A percentile compares a stretch with the other conserved stretches of the same genome.
These are phyloP conservation scores for Xylaria sp. DNA, from an alignment of 2,329 filamentous ascomycete species.

Conservation along the genomic window DNA sequence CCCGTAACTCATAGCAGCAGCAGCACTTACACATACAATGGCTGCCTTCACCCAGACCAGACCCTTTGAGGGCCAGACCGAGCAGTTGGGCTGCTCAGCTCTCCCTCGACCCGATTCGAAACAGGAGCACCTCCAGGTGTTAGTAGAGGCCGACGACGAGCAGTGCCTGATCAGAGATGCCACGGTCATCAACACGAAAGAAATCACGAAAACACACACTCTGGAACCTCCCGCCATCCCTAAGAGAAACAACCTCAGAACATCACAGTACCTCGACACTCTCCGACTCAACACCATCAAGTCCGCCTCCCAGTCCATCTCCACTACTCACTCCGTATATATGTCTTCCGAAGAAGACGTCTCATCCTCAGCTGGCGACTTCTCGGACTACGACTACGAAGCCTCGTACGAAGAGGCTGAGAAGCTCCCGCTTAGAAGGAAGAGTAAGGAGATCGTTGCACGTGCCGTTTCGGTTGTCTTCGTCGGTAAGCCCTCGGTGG, in stretches of 20 bases:
- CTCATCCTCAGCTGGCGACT: constrained; percentile 56
- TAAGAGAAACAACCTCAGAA: constrained; percentile 32
- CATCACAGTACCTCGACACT: neutral
- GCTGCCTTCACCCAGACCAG: constrained; percentile 9
- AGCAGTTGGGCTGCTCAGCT: neutral
- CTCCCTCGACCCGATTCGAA: constrained; percentile 18
- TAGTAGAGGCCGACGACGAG: constrained; percentile 28
- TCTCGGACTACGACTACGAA: constrained; percentile 50
- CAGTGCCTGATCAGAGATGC: constrained; percentile 28
- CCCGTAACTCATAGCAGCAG: constrained; percentile 5
- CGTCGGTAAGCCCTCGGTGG: constrained; percentile 53
- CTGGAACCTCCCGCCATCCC: constrained; percentile 43
- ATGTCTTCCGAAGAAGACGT: constrained; percentile 62
- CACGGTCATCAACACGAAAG: constrained; percentile 26
- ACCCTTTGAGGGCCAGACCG: constrained; percentile 6
- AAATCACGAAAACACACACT: constrained; percentile 21
- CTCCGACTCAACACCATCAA: constrained; percentile 35
- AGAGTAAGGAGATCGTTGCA: constrained; percentile 51
- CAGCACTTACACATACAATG: constrained; percentile 7
- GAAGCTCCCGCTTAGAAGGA: constrained; percentile 29
- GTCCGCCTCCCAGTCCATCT: constrained; percentile 32
- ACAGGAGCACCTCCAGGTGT: constrained; percentile 25
- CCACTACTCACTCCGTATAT: constrained; percentile 54
- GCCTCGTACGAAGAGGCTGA: constrained; percentile 37
- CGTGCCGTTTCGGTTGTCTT: constrained; percentile 55